These are phyloP conservation scores for Gossypium gossypioides DNA, from an alignment of 441 rosid species.

Conservation along the genomic window DNA sequence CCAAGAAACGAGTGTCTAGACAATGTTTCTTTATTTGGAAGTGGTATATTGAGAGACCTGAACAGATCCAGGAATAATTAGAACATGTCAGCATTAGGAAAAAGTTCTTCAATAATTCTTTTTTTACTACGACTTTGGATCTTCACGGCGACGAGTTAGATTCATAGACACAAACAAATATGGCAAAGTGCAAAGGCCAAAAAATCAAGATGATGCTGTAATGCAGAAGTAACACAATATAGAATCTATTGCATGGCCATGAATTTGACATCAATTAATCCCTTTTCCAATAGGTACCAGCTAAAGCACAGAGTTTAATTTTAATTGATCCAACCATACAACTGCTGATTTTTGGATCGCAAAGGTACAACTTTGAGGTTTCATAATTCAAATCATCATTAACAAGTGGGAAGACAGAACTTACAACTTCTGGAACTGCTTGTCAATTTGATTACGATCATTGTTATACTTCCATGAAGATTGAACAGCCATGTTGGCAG, in stretches of 20 bases:
- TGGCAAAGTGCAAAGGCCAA: neutral
- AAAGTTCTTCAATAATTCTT: neutral
- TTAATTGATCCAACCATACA: neutral
- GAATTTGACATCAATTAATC: neutral
- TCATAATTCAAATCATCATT: constrained; percentile 5
- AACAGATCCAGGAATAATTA: constrained; percentile 17
- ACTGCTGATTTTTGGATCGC: neutral
- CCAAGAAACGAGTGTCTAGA: constrained; percentile 91
- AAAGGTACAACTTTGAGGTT: neutral
- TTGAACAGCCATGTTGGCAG: constrained; percentile 29
- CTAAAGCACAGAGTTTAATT: neutral
- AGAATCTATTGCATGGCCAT: neutral
- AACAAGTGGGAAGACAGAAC: constrained; percentile 15
- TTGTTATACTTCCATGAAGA: constrained; percentile 44
- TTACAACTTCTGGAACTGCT: constrained; percentile 76
- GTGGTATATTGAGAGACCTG: constrained; percentile 65
- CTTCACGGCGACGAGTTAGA: neutral
- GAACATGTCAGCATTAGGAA: neutral
- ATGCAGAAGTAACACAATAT: neutral
- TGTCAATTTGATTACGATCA: constrained; percentile 40
- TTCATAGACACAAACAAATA: neutral
- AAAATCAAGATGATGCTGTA: constrained; percentile 8
- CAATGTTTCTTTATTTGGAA: constrained; percentile 79
- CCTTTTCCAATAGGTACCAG: neutral
- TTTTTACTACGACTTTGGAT: neutral